Percentiles rank a stretch among this genome's conserved stretches.
phyloP scores from a whole-genome alignment of 2,329 filamentous ascomycete species.

The Talaromyces piceae region DNA sequence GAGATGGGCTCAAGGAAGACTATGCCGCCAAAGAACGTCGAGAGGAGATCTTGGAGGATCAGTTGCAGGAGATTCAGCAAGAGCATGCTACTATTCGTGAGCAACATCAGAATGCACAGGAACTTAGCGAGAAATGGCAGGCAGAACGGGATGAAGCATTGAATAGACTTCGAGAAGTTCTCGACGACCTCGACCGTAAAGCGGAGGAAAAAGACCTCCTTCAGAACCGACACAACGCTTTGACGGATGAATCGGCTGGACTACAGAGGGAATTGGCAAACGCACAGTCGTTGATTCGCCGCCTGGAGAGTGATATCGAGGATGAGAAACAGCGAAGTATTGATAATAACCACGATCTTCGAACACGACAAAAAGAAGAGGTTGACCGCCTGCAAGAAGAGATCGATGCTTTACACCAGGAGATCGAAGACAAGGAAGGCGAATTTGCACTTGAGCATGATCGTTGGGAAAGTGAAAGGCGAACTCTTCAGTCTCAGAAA shows the following conservation, averaged over 20 bases:
- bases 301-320: constrained; percentile 44
- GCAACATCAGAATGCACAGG: constrained; percentile 36
- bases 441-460: constrained; percentile 64
- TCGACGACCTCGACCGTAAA: constrained; percentile 53
- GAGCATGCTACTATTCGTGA: constrained; percentile 36
- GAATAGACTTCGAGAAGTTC: constrained; percentile 47
- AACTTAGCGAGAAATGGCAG: constrained; percentile 40
- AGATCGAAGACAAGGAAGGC: constrained; percentile 62
- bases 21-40: constrained; percentile 38
- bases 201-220: constrained; percentile 60
- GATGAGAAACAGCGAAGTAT: constrained; percentile 51
- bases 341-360: constrained; percentile 55
- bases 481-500: constrained; percentile 58
- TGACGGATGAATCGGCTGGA: constrained; percentile 59
- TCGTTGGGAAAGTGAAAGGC: constrained; percentile 62
- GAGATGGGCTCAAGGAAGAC: constrained; percentile 36
- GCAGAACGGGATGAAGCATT: constrained; percentile 35
- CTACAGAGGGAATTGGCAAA: constrained; percentile 57
- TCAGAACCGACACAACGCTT: constrained; percentile 59
- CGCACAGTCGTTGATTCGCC: constrained; percentile 36
- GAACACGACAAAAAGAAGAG: constrained; percentile 47
- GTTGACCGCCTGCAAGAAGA: constrained; percentile 50
- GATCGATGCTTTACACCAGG: constrained; percentile 54
- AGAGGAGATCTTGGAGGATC: constrained; percentile 44
- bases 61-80: constrained; percentile 33